Evolutionary conservation across 495 filamentous ascomycete species (phyloP), one percentile per base, ranked within the genome.

Genomic region (Lasiosphaeris hirsuta): DNA sequence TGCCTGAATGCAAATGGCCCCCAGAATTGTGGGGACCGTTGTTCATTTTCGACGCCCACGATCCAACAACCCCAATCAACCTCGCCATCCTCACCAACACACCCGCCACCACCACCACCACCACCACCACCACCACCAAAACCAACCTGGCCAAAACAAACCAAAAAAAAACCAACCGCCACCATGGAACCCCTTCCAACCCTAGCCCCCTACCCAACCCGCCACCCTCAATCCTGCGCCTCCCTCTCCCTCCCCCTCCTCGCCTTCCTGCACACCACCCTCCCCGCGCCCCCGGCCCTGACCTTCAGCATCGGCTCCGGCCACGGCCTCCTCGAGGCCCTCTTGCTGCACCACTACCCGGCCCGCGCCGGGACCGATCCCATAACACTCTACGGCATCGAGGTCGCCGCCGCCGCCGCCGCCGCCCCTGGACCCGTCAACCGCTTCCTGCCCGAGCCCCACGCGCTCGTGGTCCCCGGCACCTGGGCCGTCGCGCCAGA

Each of bases 301-400:
- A 51, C 60, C 0, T 55, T 68, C 39, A 63, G 60, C 46, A 18
- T 68, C 35, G 65, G 65, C 1, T 65, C 65, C 41, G 65, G 65
- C 1, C 63, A 63, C 11, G 65, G 65, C 30, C 60, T 68, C 2
- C 54, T 68, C 13, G 65, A 68, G 40, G 65, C 65, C n/a, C 35
- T 63, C 0, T 41, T 68, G 7, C 54, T 68, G 5, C 17, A 58
- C 3, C 41, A 47, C 7, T 50, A 58, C 34, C 63, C 59, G 1
- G 2, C 11, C 1, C 63, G 63, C 34, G 43, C 53, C 0, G 4
- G 43, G 0, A 19, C 46, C 18, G 36, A 19, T 1, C 49, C 50
- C 7, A 30, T 18, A 1, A 60, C 48, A 6, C 54, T 67, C 13
- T 60, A 51, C 15, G 65, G 65, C 15, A 44, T 68, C 13, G 65